Base-by-base conservation (phyloP, 768 basidiomycete species). In the Rhodosporidiobolus sp. region DNA sequence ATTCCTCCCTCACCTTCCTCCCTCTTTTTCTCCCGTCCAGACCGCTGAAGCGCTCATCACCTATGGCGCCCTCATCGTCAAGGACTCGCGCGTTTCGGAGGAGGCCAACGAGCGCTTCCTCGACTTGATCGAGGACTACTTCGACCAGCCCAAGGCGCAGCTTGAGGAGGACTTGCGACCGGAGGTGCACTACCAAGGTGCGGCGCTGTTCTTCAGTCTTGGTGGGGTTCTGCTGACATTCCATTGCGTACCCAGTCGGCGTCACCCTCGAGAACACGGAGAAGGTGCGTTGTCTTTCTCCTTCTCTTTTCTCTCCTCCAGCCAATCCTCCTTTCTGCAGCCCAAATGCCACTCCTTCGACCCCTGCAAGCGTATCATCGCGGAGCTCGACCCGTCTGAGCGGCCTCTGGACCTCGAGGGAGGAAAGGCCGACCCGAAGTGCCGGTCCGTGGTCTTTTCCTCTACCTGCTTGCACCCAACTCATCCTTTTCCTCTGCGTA, bases 191-290 rank as follows among this genome's bases (percentile, higher is more conserved):
- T 97, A 92, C 81, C 94, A 97, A 82, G 81, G 82, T 61, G 79
- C 79, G 67, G 71, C 70, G 20, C 46, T 30, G n/a, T 45, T 0
- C 48, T 19, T 19, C 20, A 30, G 20, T 4, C 16, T 50, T 5
- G 10, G 22, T 56, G n/a, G 8, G 6, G 17, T n/a, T 11, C 16
- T 45, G 56, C 50, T 50, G 48, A 35, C 46, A 7, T 1, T 30
- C 16, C 30, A 1, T 38, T n/a, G 12, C 54, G 20, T 12, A 0
- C 17, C 11, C 72, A 81, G 88, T 92, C 53, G 94, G 94, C 4
- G 92, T 93, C 9, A 96, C 94, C 9, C 87, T 95, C n/a, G 92
- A 94, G 82, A 93, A 94, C 80, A 97, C 93, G 4, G 94, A 96
- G 83, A 92, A 91, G 78, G 74, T 75, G 28, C n/a, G 56, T 12